These are phyloP conservation scores for Senna tora DNA, from an alignment of 306 rosid species.

Conservation along the genomic window DNA sequence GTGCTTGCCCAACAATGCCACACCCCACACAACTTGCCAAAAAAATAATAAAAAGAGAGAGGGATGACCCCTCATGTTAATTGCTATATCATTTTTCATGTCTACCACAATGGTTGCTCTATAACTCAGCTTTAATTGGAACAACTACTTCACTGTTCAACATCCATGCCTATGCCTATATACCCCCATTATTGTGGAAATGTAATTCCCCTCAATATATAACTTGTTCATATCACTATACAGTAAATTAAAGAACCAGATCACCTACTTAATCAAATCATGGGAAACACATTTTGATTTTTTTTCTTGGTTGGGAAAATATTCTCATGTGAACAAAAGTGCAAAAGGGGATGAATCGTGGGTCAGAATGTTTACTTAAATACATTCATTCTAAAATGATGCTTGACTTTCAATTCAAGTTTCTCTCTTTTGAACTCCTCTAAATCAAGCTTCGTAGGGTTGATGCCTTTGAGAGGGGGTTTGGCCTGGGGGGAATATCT, in stretches of 20 bases:
- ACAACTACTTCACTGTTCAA: neutral
- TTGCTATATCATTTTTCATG: neutral
- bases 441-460: neutral
- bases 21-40: neutral
- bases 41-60: neutral
- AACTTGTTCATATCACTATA: neutral
- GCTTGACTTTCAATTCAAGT: conserved; percentile 45
- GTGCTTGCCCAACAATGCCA: conserved; percentile 18
- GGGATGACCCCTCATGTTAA: neutral
- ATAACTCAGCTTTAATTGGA: neutral
- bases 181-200: neutral
- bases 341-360: conserved; percentile 2
- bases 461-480: neutral
- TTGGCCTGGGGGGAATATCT: conserved; percentile 3
- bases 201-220: no score
- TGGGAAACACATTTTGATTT: neutral
- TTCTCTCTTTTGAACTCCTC: conserved; percentile 19
- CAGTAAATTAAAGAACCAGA: no score
- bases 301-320: neutral
- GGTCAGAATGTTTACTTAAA: conserved; percentile 26
- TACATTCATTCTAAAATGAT: conserved; percentile 24
- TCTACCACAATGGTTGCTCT: neutral
- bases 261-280: neutral
- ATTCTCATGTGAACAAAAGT: conserved; percentile 15
- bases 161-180: neutral